Base-by-base conservation (phyloP, 306 rosid genomes). In the Prunus armeniaca region DNA sequence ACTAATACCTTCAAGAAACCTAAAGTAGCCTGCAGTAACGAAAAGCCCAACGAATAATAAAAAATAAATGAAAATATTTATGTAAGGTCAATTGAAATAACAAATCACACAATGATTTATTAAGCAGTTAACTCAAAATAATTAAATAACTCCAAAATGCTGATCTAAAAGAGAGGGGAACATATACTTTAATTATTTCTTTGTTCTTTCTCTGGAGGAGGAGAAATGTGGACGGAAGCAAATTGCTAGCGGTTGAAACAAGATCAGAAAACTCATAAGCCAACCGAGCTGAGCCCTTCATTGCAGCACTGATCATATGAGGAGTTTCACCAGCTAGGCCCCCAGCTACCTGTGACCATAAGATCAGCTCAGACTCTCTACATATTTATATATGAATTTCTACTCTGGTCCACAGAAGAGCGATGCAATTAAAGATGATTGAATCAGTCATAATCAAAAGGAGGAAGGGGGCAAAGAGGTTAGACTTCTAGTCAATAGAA, bases 221-320 rank as follows among this genome's bases (percentile, higher is more conserved):
- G 46, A 88, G 85, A 76, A 83, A 88, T 22, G 91, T 82, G 52
- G 89, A 82, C 4, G 92, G 96, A 49, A 92, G 89, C 81, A 86
- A 84, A 77, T 82, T 84, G 71, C 84, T 84, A 62, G 97, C 92
- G 67, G 81, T 58, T 5, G 88, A 86, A 83, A 92, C 91, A 82
- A 95, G 96, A 79, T 90, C 93, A 41, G 93, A 85, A 78, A 95
- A 95, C 84, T 92, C 97, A 65, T 95, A 92, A 22, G 90, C 93
- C 93, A 92, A 85, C 46, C 98, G 97, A 83, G 98, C 98, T 85
- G 90, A 84, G 58, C 97, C 97, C 82, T 89, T 95, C 80, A 85
- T 86, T n/a, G 97, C 85, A 47, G 97, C 97, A 82, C 97, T 92
- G 72, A 92, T 91, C 95, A 89, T 92, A 76, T 88, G 96, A n/a